Conservation (phyloP, 208 protist species). For the Acanthamoeba healyi region DNA sequence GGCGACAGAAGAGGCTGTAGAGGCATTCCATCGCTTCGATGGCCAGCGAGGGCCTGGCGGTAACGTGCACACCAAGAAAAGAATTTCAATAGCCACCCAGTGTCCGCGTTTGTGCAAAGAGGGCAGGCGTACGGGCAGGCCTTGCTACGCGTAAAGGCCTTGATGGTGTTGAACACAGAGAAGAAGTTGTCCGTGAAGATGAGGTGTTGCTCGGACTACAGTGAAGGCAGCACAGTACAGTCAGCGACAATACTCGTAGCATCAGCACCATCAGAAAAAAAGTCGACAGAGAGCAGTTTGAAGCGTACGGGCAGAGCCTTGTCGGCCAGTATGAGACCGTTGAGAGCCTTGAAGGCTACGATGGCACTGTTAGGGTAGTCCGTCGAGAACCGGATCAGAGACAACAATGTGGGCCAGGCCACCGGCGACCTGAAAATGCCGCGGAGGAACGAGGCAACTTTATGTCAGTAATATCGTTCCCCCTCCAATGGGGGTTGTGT, state of each 20-base stretch:
- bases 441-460: background rate
- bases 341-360: constrained; percentile 36
- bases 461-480: background rate
- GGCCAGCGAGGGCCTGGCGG: background rate
- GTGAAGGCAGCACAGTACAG: background rate
- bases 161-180: constrained; percentile 29
- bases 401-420: constrained; percentile 21
- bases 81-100: no score
- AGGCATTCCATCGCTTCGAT: constrained; percentile 53
- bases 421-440: background rate
- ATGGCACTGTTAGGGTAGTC: background rate
- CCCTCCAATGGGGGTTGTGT: no score
- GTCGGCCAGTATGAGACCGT: background rate
- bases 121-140: background rate
- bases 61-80: background rate
- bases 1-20: background rate
- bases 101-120: background rate
- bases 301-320: background rate
- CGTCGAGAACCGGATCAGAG: constrained; percentile 6
- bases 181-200: constrained; percentile 33
- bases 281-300: no score
- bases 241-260: no score
- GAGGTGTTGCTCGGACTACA: background rate
- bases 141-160: constrained; percentile 15
- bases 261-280: no score